Evolutionary conservation across 1,139 yeast species (phyloP), one percentile per base, ranked within the genome.

Genomic region (Entelexis sorbosivorans): DNA sequence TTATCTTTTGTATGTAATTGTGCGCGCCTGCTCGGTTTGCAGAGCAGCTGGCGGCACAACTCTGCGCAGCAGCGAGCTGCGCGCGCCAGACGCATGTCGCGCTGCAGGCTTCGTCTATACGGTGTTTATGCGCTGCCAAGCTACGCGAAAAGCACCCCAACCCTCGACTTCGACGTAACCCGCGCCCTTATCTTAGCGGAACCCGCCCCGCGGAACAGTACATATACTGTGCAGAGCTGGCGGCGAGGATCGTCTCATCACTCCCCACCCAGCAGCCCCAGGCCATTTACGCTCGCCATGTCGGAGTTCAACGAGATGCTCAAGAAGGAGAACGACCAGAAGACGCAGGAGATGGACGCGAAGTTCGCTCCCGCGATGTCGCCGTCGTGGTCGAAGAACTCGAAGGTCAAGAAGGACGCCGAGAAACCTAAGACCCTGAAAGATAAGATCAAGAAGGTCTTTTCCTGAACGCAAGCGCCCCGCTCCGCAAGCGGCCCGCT

Each of bases 361-460:
- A 45, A 53, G 20, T 52, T 58, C 43, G 57, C 60, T 1, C 60
- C 60, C 5, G 60, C 48, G 43, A 62, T 49, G 63, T 58, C 52
- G 52, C 62, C 62, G 24, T 51, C 58, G 35, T 59, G 62, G 62
- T 59, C 62, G 14, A 43, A 42, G 22, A 47, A 49, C 48, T 53
- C 58, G 17, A 48, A 47, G 31, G 26, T 20, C 22, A 43, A 29
- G 50, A 49, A 28, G 38, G 51, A 52, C 33, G 32, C 47, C n/a
- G 51, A 36, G 32, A 49, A 56, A 31, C 46, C 35, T n/a, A 11
- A 22, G 33, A 40, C 55, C 20, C 39, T 58, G 40, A 59, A 59
- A 52, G 56, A 50, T 26, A 58, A 58, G 53, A 20, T 59, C 36
- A 57, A 58, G 56, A 55, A 55, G 49, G 44, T 29, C 14, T 26